A percentile compares a stretch with the other conserved stretches of the same genome.
Conservation (phyloP, 1,284 basidiomycete species). For the Marasmius tenuissimus region DNA sequence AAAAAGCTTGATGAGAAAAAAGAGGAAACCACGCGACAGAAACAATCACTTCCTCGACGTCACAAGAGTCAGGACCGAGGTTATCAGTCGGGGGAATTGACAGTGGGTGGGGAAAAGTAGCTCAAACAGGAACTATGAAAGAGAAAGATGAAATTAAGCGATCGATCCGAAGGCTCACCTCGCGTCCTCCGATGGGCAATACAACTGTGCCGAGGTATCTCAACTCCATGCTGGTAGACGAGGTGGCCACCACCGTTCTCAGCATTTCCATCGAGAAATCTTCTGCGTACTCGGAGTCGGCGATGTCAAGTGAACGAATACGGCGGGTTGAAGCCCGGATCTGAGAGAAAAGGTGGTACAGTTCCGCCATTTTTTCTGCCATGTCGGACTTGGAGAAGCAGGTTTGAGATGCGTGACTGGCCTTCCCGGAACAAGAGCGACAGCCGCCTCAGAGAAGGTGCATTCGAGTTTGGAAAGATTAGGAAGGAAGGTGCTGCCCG, state of each 20-base stretch:
- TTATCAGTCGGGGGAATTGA: not conserved
- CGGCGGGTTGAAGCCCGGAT: constrained; percentile 41
- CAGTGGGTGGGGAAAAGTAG: not conserved
- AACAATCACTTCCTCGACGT: not conserved
- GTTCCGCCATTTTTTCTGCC: constrained; percentile 49
- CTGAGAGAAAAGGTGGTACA: constrained; percentile 44
- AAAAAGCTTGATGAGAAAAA: constrained; percentile 1
- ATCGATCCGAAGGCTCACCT: constrained; percentile 28
- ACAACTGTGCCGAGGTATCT: constrained; percentile 63
- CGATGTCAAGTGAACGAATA: constrained; percentile 55
- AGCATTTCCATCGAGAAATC: constrained; percentile 54
- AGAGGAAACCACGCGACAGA: not conserved
- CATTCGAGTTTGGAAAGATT: constrained; percentile 57
- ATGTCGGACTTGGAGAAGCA: constrained; percentile 57
- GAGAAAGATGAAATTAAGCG: constrained; percentile 8
- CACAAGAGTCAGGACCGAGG: not conserved
- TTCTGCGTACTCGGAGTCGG: constrained; percentile 56
- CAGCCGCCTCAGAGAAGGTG: constrained; percentile 63
- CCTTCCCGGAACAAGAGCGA: constrained; percentile 51
- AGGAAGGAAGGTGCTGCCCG: constrained; percentile 30
- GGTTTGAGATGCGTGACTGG: constrained; percentile 65
- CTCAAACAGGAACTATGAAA: not conserved
- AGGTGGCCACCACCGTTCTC: constrained; percentile 29
- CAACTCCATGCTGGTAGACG: constrained; percentile 33
- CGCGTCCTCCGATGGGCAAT: constrained; percentile 48